Base-by-base conservation (phyloP, 768 basidiomycete genomes). In the Podaxis sp. region DNA sequence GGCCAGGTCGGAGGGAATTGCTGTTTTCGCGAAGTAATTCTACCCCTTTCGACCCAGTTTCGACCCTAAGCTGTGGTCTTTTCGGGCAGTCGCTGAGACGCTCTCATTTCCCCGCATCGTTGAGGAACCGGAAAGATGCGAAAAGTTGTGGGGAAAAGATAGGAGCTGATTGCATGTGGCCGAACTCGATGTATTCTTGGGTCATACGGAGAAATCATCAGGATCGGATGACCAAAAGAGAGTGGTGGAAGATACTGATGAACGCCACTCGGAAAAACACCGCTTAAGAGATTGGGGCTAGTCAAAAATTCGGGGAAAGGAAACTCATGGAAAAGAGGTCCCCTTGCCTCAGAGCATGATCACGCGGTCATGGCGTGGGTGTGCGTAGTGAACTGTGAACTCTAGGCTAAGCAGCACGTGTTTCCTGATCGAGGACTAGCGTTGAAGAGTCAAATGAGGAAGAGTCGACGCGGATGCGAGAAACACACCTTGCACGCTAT, bases 221-320 rank as follows among this genome's bases (percentile, higher is more conserved):
- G 38, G 50, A 41, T 25, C 40, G 24, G 22, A 27, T 43, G 52
- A 22, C 38, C 38, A 25, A 43, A 27, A 19, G 40, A 19, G 29
- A 46, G 38, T 15, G 9, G 19, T 22, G 29, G 47, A 43, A 33
- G 29, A 13, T n/a, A 17, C n/a, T 41, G 41, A n/a, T 33, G 13
- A 47, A 13, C 47, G 57, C 46, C 57, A 24, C 57, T 49, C 57
- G 57, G 57, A 58, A 36, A 58, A 58, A 58, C 47, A 7, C 57
- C 57, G 57, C 57, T 49, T 33, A 4, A 19, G 7, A 19, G 4
- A 15, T 49, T 58, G 43, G 46, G 43, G 57, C 46, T 36, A 11
- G 19, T 58, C 29, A 13, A 50, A 58, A 58, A 29, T 38, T 58
- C 43, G 57, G 57, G 43, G 57, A 33, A 58, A 58, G 37, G 41